Conservation (phyloP, 164 flowering plant species). For the Kalanchoe fedtschenkoi region DNA sequence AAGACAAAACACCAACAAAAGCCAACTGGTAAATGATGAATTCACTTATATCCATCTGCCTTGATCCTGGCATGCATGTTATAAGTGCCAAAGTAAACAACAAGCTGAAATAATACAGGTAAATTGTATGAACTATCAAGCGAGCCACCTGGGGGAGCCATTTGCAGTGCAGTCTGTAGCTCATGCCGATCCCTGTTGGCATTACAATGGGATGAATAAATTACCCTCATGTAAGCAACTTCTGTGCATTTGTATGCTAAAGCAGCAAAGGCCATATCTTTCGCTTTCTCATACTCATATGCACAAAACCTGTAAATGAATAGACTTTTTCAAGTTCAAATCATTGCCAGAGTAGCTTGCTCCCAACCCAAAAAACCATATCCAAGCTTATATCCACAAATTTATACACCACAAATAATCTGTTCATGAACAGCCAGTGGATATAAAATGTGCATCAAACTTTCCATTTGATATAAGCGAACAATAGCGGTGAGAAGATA, state of each 20-base stretch:
- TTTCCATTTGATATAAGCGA: no score
- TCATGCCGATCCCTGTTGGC: conserved; percentile 8
- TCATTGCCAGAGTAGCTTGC: background rate
- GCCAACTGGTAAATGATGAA: background rate
- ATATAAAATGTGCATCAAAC: no score
- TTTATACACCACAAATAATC: background rate
- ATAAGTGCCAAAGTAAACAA: background rate
- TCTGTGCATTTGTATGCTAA: conserved; percentile 11
- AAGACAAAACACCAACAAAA: background rate
- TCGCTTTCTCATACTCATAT: conserved; percentile 3
- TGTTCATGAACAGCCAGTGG: background rate
- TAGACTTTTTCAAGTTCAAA: background rate
- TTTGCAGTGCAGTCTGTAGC: conserved; percentile 1
- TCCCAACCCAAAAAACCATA: background rate
- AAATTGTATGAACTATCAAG: background rate
- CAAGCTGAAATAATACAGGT: background rate
- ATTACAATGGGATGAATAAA: background rate
- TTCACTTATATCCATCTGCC: background rate
- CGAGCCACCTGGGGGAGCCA: conserved; percentile 6
- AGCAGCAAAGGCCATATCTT: conserved; percentile 10
- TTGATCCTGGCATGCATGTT: background rate
- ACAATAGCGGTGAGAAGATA: no score
- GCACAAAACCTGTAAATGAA: conserved; percentile 6
- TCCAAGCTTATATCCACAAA: background rate
- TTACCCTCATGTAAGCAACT: conserved; percentile 8